Evolutionary conservation across 352 stramenopile genomes (phyloP).

Genomic region (Globisporangium viniferum): DNA sequence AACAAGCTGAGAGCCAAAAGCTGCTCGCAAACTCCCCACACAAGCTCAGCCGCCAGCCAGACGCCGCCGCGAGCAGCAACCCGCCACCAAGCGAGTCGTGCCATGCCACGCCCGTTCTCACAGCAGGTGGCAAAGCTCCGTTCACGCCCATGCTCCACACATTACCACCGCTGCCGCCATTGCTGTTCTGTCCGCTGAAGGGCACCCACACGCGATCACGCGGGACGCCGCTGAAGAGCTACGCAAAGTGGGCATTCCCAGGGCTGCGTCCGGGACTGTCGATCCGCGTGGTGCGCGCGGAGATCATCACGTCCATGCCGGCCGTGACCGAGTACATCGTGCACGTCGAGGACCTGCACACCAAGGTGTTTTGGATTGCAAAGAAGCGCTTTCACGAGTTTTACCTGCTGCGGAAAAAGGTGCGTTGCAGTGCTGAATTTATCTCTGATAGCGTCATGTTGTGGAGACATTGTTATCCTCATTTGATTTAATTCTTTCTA

Average conservation of each 20-base stretch:
- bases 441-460: background rate
- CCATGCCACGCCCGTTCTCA: slow-evolving; percentile 12
- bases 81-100: background rate
- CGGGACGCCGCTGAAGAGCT: slow-evolving; percentile 48
- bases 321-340: slow-evolving; percentile 71
- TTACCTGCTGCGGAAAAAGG: slow-evolving; percentile 63
- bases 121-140: slow-evolving; percentile 13
- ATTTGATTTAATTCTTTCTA: background rate
- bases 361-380: slow-evolving; percentile 79
- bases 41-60: background rate
- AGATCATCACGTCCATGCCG: slow-evolving; percentile 51
- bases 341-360: slow-evolving; percentile 75
- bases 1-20: slow-evolving; percentile 26
- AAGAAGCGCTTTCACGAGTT: slow-evolving; percentile 82
- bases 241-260: slow-evolving; percentile 38
- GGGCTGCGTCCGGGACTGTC: slow-evolving; percentile 69
- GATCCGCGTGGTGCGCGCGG: slow-evolving; percentile 61
- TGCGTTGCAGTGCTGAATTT: slow-evolving; percentile 16
- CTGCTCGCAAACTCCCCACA: slow-evolving; percentile 21
- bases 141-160: slow-evolving; percentile 22
- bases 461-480: background rate
- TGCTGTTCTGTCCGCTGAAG: slow-evolving; percentile 54
- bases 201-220: slow-evolving; percentile 27
- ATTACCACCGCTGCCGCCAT: slow-evolving; percentile 49
- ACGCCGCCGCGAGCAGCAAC: background rate